Evolutionary conservation across 2,329 filamentous ascomycete species (phyloP).

Genomic region (Apiospora malaysiana): DNA sequence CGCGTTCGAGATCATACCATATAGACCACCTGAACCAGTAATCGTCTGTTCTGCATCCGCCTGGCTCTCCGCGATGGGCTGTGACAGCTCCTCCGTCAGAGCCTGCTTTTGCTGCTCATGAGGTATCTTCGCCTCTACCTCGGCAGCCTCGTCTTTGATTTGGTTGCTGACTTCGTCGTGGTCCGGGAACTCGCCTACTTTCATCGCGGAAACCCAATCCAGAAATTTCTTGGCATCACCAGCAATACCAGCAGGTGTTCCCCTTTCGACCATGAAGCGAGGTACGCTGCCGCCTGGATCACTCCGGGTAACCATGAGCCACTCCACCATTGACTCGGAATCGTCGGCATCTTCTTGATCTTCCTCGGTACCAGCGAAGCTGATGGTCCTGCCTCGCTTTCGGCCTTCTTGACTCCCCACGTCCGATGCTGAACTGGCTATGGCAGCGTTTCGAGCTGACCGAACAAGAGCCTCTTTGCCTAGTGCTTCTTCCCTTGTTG

Average conservation of each 20-base stretch:
- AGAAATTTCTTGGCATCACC: slow-evolving; percentile 81
- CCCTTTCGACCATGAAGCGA: slow-evolving; percentile 88
- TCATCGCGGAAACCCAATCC: slow-evolving; percentile 67
- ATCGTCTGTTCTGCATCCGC: slow-evolving; percentile 27
- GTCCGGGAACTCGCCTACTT: slow-evolving; percentile 41
- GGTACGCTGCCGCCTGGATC: slow-evolving; percentile 90
- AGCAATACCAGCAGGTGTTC: slow-evolving; percentile 81
- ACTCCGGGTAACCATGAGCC: slow-evolving; percentile 91
- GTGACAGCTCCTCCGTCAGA: slow-evolving; percentile 12
- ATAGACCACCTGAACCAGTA: slow-evolving; percentile 53
- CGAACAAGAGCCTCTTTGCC: slow-evolving; percentile 51
- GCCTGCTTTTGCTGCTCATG: slow-evolving; percentile 30
- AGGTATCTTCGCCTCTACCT: slow-evolving; percentile 38
- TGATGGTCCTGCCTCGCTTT: slow-evolving; percentile 36
- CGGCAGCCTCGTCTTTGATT: slow-evolving; percentile 33
- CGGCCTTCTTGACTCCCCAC: slow-evolving; percentile 42
- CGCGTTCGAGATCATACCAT: slow-evolving; percentile 60
- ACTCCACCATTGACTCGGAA: slow-evolving; percentile 67
- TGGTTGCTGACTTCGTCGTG: slow-evolving; percentile 30
- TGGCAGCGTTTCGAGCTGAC: slow-evolving; percentile 42
- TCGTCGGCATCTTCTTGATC: slow-evolving; percentile 37
- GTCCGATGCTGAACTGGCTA: slow-evolving; percentile 27
- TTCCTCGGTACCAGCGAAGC: slow-evolving; percentile 37
- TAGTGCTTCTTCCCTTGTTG: slow-evolving; percentile 39
- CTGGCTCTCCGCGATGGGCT: slow-evolving; percentile 9